These are phyloP conservation scores for Nicotiana sylvestris DNA, from an alignment of 257 asterid species.

Conservation along the genomic window DNA sequence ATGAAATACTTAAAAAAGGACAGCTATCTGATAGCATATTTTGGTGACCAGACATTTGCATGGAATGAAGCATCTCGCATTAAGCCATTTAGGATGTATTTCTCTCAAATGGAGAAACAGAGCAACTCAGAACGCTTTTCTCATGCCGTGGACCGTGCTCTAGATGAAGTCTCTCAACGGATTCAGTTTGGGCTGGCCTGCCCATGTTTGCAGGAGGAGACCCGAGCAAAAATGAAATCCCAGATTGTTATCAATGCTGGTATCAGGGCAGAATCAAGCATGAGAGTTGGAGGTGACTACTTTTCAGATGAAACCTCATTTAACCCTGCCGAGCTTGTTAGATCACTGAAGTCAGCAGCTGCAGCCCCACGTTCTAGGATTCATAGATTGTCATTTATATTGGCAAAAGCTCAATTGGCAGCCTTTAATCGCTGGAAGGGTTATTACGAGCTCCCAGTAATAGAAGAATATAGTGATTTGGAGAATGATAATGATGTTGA, in stretches of 20 bases:
- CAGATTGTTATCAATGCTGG: constrained; percentile 51
- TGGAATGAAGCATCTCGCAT: constrained; percentile 66
- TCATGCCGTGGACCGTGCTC: constrained; percentile 49
- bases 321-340: constrained; percentile 36
- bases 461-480: constrained; percentile 24
- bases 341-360: constrained; percentile 44
- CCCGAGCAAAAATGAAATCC: constrained; percentile 28
- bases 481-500: constrained; percentile 31
- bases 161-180: constrained; percentile 58
- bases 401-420: constrained; percentile 45
- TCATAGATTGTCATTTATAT: constrained; percentile 36
- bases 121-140: constrained; percentile 34
- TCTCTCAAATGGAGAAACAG: constrained; percentile 60
- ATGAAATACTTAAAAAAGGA: constrained; percentile 36
- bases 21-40: constrained; percentile 61
- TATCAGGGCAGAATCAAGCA: constrained; percentile 32
- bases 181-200: constrained; percentile 69
- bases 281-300: constrained; percentile 35
- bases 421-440: constrained; percentile 72
- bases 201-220: constrained; percentile 47
- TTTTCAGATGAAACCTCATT: constrained; percentile 36
- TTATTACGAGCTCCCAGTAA: constrained; percentile 32
- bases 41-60: constrained; percentile 77
- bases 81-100: constrained; percentile 52
- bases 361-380: constrained; percentile 28